Evolutionary conservation across 805 yeast species (phyloP).

Genomic region (Barnettozyma wickerhamii): DNA sequence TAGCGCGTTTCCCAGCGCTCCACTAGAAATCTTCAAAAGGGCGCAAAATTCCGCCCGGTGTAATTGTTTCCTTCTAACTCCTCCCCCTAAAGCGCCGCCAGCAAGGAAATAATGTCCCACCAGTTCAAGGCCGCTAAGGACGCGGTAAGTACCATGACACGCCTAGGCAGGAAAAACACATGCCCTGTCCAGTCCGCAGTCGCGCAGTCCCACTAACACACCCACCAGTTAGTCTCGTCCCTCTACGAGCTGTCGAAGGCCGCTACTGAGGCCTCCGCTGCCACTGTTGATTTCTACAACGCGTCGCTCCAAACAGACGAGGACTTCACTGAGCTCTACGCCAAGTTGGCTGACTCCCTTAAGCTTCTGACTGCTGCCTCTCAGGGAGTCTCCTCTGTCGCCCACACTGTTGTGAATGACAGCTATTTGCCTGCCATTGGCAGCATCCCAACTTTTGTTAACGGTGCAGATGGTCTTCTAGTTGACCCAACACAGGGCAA

Average conservation of each 20-base stretch:
- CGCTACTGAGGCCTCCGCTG: conserved; percentile 80
- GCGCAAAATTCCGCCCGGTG: no score
- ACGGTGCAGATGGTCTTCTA: conserved; percentile 8
- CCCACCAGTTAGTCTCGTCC: conserved; percentile 60
- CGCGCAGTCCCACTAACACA: conserved; percentile 1
- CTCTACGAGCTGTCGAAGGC: conserved; percentile 80
- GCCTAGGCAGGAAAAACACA: not conserved
- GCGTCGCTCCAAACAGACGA: conserved; percentile 44
- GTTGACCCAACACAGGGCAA: conserved; percentile 1
- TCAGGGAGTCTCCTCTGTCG: conserved; percentile 26
- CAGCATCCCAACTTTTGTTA: conserved; percentile 12
- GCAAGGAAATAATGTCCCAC: conserved; percentile 14
- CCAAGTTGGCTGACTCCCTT: conserved; percentile 37
- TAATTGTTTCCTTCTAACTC: conserved; percentile 1
- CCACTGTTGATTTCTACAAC: conserved; percentile 73
- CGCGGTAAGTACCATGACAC: conserved; percentile 15
- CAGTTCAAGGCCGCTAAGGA: conserved; percentile 25
- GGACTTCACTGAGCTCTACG: conserved; percentile 41
- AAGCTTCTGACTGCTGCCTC: conserved; percentile 36
- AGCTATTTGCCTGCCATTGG: conserved; percentile 8
- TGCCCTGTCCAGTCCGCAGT: not conserved
- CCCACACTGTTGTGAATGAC: conserved; percentile 16
- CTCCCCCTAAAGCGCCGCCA: not conserved
- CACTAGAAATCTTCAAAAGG: no score
- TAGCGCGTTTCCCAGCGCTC: no score